Base-by-base conservation (phyloP, 2,329 filamentous ascomycete genomes). In the Arthrobotrys sphaeroides region DNA sequence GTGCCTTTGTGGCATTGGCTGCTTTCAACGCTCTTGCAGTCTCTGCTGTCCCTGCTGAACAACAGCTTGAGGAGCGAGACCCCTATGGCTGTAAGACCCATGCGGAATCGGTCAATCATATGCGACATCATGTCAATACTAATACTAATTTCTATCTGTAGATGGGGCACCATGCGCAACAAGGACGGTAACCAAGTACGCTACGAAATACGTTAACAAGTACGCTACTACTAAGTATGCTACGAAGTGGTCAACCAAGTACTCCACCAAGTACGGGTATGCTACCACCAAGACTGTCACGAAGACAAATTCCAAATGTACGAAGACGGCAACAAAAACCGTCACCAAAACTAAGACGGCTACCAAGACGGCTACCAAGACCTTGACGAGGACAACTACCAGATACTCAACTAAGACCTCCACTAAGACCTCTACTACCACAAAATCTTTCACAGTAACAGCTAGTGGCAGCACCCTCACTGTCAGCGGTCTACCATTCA, bases 231-330 rank as follows among this genome's bases (percentile, higher is more conserved):
- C 36, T 2, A 40, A 40, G 31, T 24, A 22, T 13, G 16, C 51
- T n/a, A 55, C 51, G 1, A 55, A 55, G 31, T 55, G 9, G 0
- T 12, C 51, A 3, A 55, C 51, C 31, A 55, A 55, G 51, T 55
- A 38, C 10, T 22, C 31, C 3, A 55, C 31, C 28, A 55, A 55
- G 51, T 38, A 38, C 6, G 51, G 31, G 5, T 55, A 38, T 18
- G 31, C 31, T 5, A n/a, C 18, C 4, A 55, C 31, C 18, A 55
- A 55, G 16, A 53, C 51, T 55, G 2, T 38, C 12, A 55, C 51
- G 51, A 55, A 55, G 31, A 55, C 31, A 55, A 36, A 55, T 31
- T 55, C 51, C 28, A 55, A 55, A 38, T 55, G 51, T 38, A 55
- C 51, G 16, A 55, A 55, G 31, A 55, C 51, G 9, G 2, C 31